Evolutionary conservation across 2,329 filamentous ascomycete genomes (phyloP).

Genomic region (Periconia sp.): DNA sequence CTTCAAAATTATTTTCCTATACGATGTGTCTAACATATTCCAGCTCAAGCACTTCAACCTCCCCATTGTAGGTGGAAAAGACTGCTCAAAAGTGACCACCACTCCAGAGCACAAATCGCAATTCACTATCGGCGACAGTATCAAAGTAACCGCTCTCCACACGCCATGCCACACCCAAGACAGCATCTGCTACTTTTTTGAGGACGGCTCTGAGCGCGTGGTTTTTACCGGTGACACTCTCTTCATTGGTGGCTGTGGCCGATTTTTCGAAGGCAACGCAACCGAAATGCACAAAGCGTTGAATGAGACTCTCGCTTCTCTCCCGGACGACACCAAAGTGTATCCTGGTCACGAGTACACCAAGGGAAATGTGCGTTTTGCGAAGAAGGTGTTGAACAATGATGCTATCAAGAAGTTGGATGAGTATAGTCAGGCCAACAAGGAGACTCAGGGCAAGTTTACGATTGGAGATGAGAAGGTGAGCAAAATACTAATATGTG

Average conservation of each 20-base stretch:
- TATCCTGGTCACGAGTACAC: constrained; percentile 98
- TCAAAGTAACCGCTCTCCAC: constrained; percentile 83
- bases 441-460: constrained; percentile 91
- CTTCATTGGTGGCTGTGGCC: constrained; percentile 92
- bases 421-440: constrained; percentile 74
- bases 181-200: constrained; percentile 92
- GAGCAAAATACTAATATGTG: constrained; percentile 28
- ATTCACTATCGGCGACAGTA: constrained; percentile 79
- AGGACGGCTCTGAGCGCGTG: constrained; percentile 74
- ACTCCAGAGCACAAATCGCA: constrained; percentile 74
- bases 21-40: neutral
- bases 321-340: constrained; percentile 90
- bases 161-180: constrained; percentile 98
- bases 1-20: neutral
- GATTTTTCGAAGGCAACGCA: constrained; percentile 91
- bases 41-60: constrained; percentile 65
- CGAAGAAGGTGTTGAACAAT: constrained; percentile 71
- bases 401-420: constrained; percentile 73
- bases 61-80: constrained; percentile 82
- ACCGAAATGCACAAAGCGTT: constrained; percentile 86
- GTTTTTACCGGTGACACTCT: constrained; percentile 97
- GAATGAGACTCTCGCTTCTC: constrained; percentile 76
- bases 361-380: constrained; percentile 93
- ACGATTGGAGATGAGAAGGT: constrained; percentile 98
- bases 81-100: constrained; percentile 77